phyloP scores from a whole-genome alignment of 805 yeast species.

The Saturnispora sekii region DNA sequence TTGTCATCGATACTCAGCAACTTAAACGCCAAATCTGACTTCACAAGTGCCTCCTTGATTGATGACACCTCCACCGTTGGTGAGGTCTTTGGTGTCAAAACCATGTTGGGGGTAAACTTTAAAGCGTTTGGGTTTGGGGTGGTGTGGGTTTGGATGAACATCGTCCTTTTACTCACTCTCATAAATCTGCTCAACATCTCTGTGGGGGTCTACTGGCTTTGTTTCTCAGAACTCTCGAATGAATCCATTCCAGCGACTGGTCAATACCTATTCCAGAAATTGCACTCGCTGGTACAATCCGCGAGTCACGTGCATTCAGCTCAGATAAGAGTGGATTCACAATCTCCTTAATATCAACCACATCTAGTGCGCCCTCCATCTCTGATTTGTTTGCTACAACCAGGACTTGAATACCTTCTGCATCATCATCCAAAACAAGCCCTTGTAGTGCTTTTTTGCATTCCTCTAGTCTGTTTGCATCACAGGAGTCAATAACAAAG shows the following conservation, averaged over 20 bases:
- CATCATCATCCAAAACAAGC: conserved; percentile 50
- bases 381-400: conserved; percentile 97
- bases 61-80: conserved; percentile 60
- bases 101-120: conserved; percentile 65
- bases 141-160: conserved; percentile 72
- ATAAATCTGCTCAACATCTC: conserved; percentile 1
- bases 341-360: conserved; percentile 72
- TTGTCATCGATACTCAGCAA: conserved; percentile 59
- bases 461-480: conserved; percentile 71
- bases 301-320: conserved; percentile 81
- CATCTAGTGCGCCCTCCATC: conserved; percentile 48
- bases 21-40: conserved; percentile 70
- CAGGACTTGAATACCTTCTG: conserved; percentile 76
- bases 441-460: conserved; percentile 56
- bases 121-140: conserved; percentile 85
- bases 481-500: conserved; percentile 88
- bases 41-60: conserved; percentile 60
- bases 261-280: conserved; percentile 71
- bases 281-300: conserved; percentile 86
- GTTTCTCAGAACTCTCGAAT: conserved; percentile 50
- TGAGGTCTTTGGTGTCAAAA: conserved; percentile 48
- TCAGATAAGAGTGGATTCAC: conserved; percentile 75
- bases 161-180: conserved; percentile 11
- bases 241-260: conserved; percentile 87
- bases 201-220: background rate